These are phyloP conservation scores for Pisolithus albus DNA, from an alignment of 768 basidiomycete genomes.

Conservation along the genomic window DNA sequence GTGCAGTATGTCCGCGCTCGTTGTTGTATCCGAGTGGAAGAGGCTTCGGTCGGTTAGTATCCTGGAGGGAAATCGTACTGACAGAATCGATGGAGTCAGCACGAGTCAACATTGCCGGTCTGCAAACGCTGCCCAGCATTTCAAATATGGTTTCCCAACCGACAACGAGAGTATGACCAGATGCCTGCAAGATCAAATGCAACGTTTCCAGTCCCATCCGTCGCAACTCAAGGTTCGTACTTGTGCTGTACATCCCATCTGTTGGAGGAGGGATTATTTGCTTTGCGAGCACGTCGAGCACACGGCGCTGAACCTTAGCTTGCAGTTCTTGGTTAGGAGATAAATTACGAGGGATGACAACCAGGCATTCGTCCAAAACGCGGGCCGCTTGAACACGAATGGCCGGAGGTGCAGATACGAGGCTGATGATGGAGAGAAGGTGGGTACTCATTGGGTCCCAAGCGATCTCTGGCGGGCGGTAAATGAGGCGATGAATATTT, in stretches of 20 bases:
- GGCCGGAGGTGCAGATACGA: conserved; percentile 58
- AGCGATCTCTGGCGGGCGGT: conserved; percentile 72
- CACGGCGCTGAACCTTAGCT: conserved; percentile 67
- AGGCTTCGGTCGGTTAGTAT: conserved; percentile 33
- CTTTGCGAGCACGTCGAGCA: conserved; percentile 76
- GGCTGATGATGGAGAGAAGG: conserved; percentile 69
- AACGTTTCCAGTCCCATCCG: conserved; percentile 85
- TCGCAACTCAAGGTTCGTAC: conserved; percentile 66
- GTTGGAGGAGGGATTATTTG: conserved; percentile 52
- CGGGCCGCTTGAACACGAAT: conserved; percentile 88
- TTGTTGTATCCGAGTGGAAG: conserved; percentile 50
- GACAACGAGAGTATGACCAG: conserved; percentile 84
- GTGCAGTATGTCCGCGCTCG: conserved; percentile 63
- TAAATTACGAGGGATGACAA: conserved; percentile 68
- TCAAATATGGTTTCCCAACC: conserved; percentile 94
- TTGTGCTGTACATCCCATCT: conserved; percentile 37
- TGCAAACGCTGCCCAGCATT: conserved; percentile 86
- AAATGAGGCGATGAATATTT: conserved; percentile 85
- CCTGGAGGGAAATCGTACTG: conserved; percentile 34
- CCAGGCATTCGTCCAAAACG: conserved; percentile 77
- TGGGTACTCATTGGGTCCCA: conserved; percentile 82
- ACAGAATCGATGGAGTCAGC: conserved; percentile 38
- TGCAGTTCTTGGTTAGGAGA: conserved; percentile 55
- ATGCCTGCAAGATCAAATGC: conserved; percentile 83
- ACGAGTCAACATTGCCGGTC: conserved; percentile 36